phyloP scores from a whole-genome alignment of 192 early-diverging fungal species.

The Coemansia guatemalensis region DNA sequence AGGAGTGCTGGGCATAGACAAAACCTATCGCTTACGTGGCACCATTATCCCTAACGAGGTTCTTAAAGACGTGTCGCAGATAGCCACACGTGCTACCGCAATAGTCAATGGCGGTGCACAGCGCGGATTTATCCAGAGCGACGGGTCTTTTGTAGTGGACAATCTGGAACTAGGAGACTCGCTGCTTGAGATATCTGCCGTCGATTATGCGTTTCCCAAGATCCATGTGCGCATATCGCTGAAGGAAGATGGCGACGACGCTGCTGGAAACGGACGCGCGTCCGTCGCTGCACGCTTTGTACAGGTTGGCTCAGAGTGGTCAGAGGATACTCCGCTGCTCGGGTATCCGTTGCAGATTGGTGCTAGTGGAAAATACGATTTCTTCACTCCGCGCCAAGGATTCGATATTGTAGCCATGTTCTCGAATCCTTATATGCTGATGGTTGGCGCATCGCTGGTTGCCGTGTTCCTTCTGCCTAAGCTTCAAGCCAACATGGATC shows the following conservation, averaged over 20 bases:
- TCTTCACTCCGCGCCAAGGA: conserved; percentile 57
- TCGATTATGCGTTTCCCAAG: conserved; percentile 53
- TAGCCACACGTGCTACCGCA: conserved; percentile 23
- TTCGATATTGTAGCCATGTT: conserved; percentile 63
- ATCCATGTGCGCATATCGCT: conserved; percentile 45
- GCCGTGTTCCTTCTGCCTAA: conserved; percentile 66
- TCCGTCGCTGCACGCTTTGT: conserved; percentile 50
- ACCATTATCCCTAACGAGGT: conserved; percentile 34
- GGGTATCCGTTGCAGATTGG: conserved; percentile 47
- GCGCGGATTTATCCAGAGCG: conserved; percentile 37
- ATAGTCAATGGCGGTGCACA: conserved; percentile 52
- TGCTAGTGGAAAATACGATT: conserved; percentile 48
- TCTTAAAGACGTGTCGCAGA: conserved; percentile 25
- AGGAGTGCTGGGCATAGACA: conserved; percentile 16
- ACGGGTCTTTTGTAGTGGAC: conserved; percentile 47
- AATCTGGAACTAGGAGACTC: conserved; percentile 45
- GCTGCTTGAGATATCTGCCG: conserved; percentile 43
- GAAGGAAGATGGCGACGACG: conserved; percentile 3
- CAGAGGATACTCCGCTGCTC: conserved; percentile 39
- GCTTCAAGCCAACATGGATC: conserved; percentile 61
- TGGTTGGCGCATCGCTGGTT: conserved; percentile 60
- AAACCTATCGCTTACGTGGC: conserved; percentile 50
- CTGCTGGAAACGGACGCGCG: conserved; percentile 24
- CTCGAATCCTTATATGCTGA: conserved; percentile 67
- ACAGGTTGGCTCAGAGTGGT: conserved; percentile 50